Evolutionary conservation across 192 early-diverging fungal genomes (phyloP), one percentile per base, ranked within the genome.

Genomic region (Haplosporangium gracile): DNA sequence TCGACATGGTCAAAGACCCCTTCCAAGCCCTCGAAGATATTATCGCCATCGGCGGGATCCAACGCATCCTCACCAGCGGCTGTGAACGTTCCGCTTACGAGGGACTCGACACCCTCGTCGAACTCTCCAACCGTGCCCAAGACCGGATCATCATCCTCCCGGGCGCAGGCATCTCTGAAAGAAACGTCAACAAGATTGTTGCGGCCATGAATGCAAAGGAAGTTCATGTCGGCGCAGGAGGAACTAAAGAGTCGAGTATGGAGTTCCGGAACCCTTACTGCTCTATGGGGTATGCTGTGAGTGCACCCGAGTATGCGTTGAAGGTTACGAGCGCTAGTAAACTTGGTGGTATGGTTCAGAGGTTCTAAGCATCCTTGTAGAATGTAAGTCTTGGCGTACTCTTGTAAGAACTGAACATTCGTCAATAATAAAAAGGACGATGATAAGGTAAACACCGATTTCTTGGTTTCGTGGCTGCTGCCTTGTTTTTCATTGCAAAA

Each of bases 11-110:
- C 8, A 82, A 84, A 36, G 91, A 95, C 70, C 92, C 93, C 16
- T 82, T 88, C 40, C 77, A 90, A 60, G 90, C 93, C 5, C 84
- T 94, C 38, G 89, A 92, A 42, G 91, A 92, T 40, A 88, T 95
- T 13, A 90, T 93, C 55, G 39, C 34, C 1, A 83, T 95, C 71
- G 93, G 93, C 10, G 91, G 91, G 1, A 92, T 94, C 60, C 82
- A 93, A n/a, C 74, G 94, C 26, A 90, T 95, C 22, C 82, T 95
- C 32, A 93, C 94, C 42, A 93, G 92, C 74, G 94, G 94, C 0
- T 92, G 92, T 76, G 90, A 93, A 36, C 75, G 88, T 18, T 83
- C 90, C 5, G 93, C 90, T 2, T 87, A 92, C 42, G 93, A 93
- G 53, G 94, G 94, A 0, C 75, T 94, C 4, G 88, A 89, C 26